Conservation (phyloP, 108 stramenopile genomes). For the Mediolabrus comicus region DNA sequence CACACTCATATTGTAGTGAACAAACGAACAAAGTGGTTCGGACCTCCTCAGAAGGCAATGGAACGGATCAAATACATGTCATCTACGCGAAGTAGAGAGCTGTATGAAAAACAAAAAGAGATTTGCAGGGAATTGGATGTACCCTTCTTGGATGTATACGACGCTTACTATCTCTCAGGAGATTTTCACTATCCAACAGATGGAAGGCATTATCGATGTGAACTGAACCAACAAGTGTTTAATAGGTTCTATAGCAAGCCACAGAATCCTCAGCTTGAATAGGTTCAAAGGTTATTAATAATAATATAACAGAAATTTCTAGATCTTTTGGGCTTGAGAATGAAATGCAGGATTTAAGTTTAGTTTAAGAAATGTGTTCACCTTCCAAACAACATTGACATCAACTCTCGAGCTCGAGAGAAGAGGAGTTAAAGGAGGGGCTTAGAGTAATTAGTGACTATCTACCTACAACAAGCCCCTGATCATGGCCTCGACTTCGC, state of each 20-base stretch:
- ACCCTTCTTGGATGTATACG: conserved; percentile 33
- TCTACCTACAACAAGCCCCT: too few relatives aligned
- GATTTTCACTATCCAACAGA: conserved; percentile 33
- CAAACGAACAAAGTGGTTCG: conserved; percentile 4
- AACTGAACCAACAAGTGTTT: conserved; percentile 30
- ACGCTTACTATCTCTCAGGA: conserved; percentile 43
- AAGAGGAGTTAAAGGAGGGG: too few relatives aligned
- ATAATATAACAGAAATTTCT: too few relatives aligned
- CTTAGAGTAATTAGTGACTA: too few relatives aligned
- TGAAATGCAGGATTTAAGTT: too few relatives aligned
- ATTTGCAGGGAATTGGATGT: conserved; percentile 27
- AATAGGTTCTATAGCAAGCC: not conserved
- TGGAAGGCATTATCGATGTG: conserved; percentile 42
- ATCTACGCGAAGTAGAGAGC: conserved; percentile 13
- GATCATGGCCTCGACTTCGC: too few relatives aligned
- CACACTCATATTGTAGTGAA: conserved; percentile 2
- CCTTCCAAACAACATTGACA: too few relatives aligned
- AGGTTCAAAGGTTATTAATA: not conserved
- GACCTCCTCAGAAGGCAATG: conserved; percentile 23
- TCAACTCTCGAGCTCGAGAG: too few relatives aligned
- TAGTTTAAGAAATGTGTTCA: too few relatives aligned
- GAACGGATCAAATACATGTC: conserved; percentile 39
- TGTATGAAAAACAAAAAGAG: conserved; percentile 15
- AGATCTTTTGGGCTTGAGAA: too few relatives aligned
- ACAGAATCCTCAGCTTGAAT: not conserved